Conservation (phyloP, 1,139 yeast genomes). For the Yamadazyma taylorii region DNA sequence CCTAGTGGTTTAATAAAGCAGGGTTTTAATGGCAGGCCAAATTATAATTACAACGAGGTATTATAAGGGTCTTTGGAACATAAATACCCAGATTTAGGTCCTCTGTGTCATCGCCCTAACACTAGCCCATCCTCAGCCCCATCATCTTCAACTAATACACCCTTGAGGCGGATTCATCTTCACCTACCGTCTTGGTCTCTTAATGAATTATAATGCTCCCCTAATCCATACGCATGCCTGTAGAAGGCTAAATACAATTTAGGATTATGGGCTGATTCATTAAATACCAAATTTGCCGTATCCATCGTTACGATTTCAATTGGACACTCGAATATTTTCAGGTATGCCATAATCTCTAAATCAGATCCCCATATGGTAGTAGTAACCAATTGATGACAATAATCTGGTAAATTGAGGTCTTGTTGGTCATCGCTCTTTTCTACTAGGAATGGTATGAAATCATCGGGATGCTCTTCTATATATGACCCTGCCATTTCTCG, state of each 20-base stretch:
- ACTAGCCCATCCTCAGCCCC: too few relatives aligned
- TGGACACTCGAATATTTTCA: slow-evolving; percentile 66
- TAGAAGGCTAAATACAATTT: slow-evolving; percentile 76
- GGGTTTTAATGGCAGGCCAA: too few relatives aligned
- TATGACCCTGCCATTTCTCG: slow-evolving; percentile 66
- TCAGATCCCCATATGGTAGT: slow-evolving; percentile 98
- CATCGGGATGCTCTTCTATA: slow-evolving; percentile 62
- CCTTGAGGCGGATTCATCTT: too few relatives aligned
- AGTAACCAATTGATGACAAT: slow-evolving; percentile 61
- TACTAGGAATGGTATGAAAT: slow-evolving; percentile 77
- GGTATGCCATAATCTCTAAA: slow-evolving; percentile 80
- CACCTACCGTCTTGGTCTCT: too few relatives aligned
- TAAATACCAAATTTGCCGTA: slow-evolving; percentile 58
- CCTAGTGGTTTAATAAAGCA: too few relatives aligned
- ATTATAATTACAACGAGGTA: too few relatives aligned
- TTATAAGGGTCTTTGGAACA: too few relatives aligned
- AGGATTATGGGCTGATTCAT: slow-evolving; percentile 49
- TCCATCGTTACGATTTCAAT: slow-evolving; percentile 80
- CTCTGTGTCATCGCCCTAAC: too few relatives aligned
- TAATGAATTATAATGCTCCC: slow-evolving; percentile 92
- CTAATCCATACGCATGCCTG: slow-evolving; percentile 83
- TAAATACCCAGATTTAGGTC: too few relatives aligned
- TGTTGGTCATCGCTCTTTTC: slow-evolving; percentile 61
- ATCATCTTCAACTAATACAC: too few relatives aligned
- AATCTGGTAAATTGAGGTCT: slow-evolving; percentile 64